A percentile compares a stretch with the other conserved stretches of the same genome.
Conservation (phyloP, 2,329 filamentous ascomycete genomes). For the Scedosporium apiospermum region DNA sequence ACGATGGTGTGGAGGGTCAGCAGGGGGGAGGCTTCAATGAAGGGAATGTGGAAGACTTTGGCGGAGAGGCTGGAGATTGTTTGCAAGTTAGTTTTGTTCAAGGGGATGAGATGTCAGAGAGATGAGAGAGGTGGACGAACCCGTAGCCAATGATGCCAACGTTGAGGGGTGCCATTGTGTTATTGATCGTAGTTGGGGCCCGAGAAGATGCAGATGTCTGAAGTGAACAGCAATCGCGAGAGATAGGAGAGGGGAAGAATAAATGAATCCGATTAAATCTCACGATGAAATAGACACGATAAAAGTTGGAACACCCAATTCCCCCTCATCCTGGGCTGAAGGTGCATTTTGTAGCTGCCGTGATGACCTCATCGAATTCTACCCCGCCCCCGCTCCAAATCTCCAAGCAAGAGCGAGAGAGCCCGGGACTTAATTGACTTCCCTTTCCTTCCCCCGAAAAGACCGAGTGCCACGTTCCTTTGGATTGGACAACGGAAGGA, state of each 20-base stretch:
- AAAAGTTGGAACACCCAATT: too few species aligned
- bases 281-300: too few species aligned
- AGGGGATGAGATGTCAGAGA: conserved; percentile 1
- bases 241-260: neutral
- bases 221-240: neutral
- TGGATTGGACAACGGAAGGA: too few species aligned
- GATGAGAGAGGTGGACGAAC: conserved; percentile 20
- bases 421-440: too few species aligned
- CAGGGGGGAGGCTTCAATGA: conserved; percentile 54
- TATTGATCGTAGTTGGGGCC: neutral
- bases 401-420: too few species aligned
- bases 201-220: neutral
- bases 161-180: conserved; percentile 25
- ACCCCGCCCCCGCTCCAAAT: too few species aligned
- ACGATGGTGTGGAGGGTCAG: conserved; percentile 67
- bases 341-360: too few species aligned
- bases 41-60: conserved; percentile 78
- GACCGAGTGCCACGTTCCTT: too few species aligned
- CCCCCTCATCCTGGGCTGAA: too few species aligned
- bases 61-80: conserved; percentile 42
- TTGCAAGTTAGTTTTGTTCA: conserved; percentile 10
- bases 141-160: conserved; percentile 43
- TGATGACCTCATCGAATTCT: too few species aligned
- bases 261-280: neutral
- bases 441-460: too few species aligned